A percentile compares a stretch with the other conserved stretches of the same genome.
These are phyloP conservation scores for Aspergillus novofumigatus DNA, from an alignment of 2,329 filamentous ascomycete species.

Conservation along the genomic window DNA sequence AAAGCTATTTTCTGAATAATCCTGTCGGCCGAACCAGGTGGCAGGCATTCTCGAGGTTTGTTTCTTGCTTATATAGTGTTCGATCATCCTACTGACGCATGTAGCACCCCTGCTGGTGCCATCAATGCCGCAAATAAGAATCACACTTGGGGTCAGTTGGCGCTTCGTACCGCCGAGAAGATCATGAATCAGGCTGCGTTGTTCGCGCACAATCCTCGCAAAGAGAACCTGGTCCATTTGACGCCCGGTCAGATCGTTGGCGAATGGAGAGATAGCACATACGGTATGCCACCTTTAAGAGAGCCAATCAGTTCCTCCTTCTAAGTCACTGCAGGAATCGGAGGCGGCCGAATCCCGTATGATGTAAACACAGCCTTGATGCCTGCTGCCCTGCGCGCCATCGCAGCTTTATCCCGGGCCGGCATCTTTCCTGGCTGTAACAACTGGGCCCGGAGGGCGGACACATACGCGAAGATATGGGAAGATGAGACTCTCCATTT, in stretches of 20 bases:
- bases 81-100: neutral
- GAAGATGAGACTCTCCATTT: neutral
- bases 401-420: slow-evolving; percentile 48
- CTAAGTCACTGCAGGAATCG: neutral
- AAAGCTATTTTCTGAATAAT: neutral
- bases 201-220: neutral
- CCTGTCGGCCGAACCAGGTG: neutral
- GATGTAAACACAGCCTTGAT: slow-evolving; percentile 62
- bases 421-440: slow-evolving; percentile 49
- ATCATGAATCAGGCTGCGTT: neutral
- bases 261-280: neutral
- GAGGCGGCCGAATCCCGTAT: slow-evolving; percentile 59
- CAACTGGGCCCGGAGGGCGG: neutral
- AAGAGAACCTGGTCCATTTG: neutral
- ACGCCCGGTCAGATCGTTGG: neutral
- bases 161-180: neutral
- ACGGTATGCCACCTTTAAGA: neutral
- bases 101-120: neutral
- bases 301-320: neutral
- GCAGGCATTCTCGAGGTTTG: neutral
- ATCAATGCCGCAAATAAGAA: neutral
- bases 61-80: neutral
- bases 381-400: slow-evolving; percentile 58
- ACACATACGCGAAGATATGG: neutral
- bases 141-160: neutral